phyloP scores from a whole-genome alignment of 2,329 filamentous ascomycete species.

The Zasmidium citrigriseum region DNA sequence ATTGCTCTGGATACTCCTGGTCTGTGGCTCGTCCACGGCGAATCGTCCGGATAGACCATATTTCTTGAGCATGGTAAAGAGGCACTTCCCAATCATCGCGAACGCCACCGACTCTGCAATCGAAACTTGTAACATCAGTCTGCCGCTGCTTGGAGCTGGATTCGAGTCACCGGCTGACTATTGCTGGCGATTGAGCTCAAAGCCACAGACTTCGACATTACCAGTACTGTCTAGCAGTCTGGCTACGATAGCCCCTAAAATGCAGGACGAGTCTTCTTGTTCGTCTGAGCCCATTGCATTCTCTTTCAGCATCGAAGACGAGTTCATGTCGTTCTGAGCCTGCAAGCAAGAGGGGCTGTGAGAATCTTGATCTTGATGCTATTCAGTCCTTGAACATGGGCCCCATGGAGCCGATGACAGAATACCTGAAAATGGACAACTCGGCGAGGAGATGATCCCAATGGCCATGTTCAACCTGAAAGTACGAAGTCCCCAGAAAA shows the following conservation, averaged over 20 bases:
- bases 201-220: too few species aligned
- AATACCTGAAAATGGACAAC: not conserved
- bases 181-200: not conserved
- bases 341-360: not conserved
- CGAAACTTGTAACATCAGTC: not conserved
- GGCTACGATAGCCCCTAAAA: not conserved
- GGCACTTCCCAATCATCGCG: not conserved
- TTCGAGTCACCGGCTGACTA: not conserved
- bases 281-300: not conserved
- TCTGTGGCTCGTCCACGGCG: not conserved
- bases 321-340: not conserved
- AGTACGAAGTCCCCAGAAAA: too few species aligned
- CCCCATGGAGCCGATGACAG: not conserved
- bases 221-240: too few species aligned
- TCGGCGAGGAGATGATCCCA: too few species aligned
- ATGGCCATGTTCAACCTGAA: too few species aligned
- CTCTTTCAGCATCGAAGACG: not conserved
- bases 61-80: not conserved
- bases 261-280: not conserved
- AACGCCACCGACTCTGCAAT: not conserved
- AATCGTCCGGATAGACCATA: not conserved
- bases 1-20: not conserved
- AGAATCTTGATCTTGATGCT: too few species aligned
- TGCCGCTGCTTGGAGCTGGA: not conserved
- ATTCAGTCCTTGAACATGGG: not conserved